Conservation (phyloP, 2,329 filamentous ascomycete species). For the Trichoderma sp. region DNA sequence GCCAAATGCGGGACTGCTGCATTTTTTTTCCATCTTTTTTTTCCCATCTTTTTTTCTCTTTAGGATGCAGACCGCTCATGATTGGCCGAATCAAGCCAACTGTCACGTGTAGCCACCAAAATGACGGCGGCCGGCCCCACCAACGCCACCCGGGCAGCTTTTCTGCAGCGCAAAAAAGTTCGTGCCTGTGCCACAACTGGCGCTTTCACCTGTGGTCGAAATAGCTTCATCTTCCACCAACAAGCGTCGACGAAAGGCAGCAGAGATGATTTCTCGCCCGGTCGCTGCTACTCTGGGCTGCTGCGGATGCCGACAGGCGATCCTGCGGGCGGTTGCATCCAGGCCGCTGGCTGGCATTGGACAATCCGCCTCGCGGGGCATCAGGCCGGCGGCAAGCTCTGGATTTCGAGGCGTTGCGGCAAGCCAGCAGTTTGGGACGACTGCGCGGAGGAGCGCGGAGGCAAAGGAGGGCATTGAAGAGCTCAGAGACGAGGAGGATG, state of each 20-base stretch:
- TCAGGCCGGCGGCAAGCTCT: slow-evolving; percentile 31
- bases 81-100: slow-evolving; percentile 14
- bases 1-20: slow-evolving; percentile 2
- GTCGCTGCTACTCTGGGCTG: slow-evolving; percentile 38
- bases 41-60: slow-evolving; percentile 9
- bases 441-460: not conserved
- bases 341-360: slow-evolving; percentile 33
- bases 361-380: slow-evolving; percentile 33
- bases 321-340: slow-evolving; percentile 38
- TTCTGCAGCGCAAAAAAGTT: slow-evolving; percentile 13
- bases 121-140: slow-evolving; percentile 17
- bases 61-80: not conserved
- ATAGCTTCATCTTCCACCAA: slow-evolving; percentile 9
- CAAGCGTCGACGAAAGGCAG: slow-evolving; percentile 6
- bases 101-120: slow-evolving; percentile 23
- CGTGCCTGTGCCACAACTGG: slow-evolving; percentile 7
- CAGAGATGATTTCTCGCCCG: slow-evolving; percentile 40
- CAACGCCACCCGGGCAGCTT: slow-evolving; percentile 22
- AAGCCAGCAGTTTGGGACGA: slow-evolving; percentile 12
- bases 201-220: slow-evolving; percentile 7
- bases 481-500: slow-evolving; percentile 18
- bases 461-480: not conserved
- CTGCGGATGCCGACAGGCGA: slow-evolving; percentile 38
- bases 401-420: slow-evolving; percentile 35
- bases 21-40: too few relatives aligned